Base-by-base conservation (phyloP, 2,329 filamentous ascomycete species). In the Aspergillus transmontanensis region DNA sequence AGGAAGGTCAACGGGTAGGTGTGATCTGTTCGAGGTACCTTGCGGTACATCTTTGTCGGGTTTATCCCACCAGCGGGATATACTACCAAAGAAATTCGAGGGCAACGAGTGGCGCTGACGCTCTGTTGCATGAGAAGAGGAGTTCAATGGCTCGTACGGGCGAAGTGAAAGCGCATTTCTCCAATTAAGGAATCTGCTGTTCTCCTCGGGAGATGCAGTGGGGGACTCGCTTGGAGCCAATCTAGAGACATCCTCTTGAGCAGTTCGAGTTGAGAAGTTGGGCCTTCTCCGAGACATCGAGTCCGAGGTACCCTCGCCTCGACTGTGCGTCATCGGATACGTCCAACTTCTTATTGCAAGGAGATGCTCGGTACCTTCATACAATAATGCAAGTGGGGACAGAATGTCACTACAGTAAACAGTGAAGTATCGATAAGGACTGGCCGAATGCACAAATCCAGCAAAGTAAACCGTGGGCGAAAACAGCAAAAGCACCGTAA, bases 181-280 rank as follows among this genome's bases (percentile, higher is more conserved):
- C 67, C 68, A 69, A 23, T 68, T 66, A 39, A 71, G 63, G n/a
- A 72, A 59, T 28, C 69, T 66, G 54, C 63, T 66, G 32, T 68
- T 69, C 39, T 72, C 70, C 23, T 67, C 66, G 5, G 71, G 63
- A 30, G 68, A 68, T 39, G 66, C 58, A 55, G 64, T 48, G 19
- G 57, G 57, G 14, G 69, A 70, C 30, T 77, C 76, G 57, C 67
- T 73, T 36, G 76, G 75, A 51, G 70, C 77, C 34, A 79, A 65
- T 58, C 76, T 73, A 21, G 72, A 70, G 36, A 68, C 74, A 72
- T 79, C 78, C 69, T 77, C 78, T 66, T 74, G 66, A 43, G 78
- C 71, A 10, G 76, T 75, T 61, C 76, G 75, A 55, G 77, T 73
- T 23, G 76, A 76, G 66, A 80, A 79, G 60, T 72, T 76, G n/a